Evolutionary conservation across 2,329 filamentous ascomycete genomes (phyloP).

Genomic region (Fusarium coffeatum): DNA sequence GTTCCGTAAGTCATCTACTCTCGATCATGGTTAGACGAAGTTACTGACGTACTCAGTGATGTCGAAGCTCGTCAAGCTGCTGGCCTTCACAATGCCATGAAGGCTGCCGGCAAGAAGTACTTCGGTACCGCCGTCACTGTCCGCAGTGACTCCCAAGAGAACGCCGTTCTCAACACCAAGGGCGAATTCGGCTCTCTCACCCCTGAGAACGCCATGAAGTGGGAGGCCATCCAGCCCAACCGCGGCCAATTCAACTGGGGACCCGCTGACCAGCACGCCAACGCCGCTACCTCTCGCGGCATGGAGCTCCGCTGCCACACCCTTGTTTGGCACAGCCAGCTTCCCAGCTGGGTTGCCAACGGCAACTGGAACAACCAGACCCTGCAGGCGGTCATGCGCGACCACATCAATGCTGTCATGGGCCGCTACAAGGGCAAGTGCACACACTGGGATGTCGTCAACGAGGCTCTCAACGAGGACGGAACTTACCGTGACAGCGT

Average conservation of each 20-base stretch:
- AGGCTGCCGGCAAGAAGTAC: slow-evolving; percentile 20
- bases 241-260: slow-evolving; percentile 25
- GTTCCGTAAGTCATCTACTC: slow-evolving; percentile 1
- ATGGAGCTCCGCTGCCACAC: slow-evolving; percentile 16
- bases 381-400: slow-evolving; percentile 13
- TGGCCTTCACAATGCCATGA: slow-evolving; percentile 13
- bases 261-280: slow-evolving; percentile 13
- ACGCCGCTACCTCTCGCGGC: slow-evolving; percentile 1
- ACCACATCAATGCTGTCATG: slow-evolving; percentile 20
- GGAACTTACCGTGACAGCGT: slow-evolving; percentile 23
- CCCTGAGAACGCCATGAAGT: slow-evolving; percentile 25
- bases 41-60: background rate
- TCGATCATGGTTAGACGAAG: too few species aligned
- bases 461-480: slow-evolving; percentile 23
- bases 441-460: slow-evolving; percentile 27
- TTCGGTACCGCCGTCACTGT: slow-evolving; percentile 21
- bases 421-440: slow-evolving; percentile 24
- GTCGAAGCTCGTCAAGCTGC: slow-evolving; percentile 1
- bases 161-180: slow-evolving; percentile 9
- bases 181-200: slow-evolving; percentile 13
- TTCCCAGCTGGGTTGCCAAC: slow-evolving; percentile 12
- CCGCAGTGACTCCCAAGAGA: slow-evolving; percentile 4
- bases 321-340: slow-evolving; percentile 23
- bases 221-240: slow-evolving; percentile 18
- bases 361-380: slow-evolving; percentile 28